A percentile compares a stretch with the other conserved stretches of the same genome.
These are phyloP conservation scores for Epichloe hybrida DNA, from an alignment of 2,329 filamentous ascomycete species.

Conservation along the genomic window DNA sequence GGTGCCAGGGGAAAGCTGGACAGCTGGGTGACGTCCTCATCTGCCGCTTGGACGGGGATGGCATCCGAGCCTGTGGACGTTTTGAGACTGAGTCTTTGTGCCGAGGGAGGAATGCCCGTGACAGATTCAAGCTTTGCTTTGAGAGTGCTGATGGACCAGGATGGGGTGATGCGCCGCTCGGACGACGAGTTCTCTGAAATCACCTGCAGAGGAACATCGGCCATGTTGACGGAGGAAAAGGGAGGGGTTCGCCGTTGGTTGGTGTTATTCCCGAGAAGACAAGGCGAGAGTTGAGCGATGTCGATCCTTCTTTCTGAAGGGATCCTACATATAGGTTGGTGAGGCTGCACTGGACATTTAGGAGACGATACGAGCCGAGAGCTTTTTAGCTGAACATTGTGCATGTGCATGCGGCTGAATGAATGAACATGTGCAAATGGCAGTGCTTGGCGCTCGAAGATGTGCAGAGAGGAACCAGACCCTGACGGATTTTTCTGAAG, in stretches of 20 bases:
- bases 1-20: constrained; percentile 52
- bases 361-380: neutral
- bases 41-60: constrained; percentile 51
- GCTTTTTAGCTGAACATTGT: neutral
- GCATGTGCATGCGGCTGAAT: neutral
- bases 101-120: constrained; percentile 75
- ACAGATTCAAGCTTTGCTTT: constrained; percentile 84
- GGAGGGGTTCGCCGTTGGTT: neutral
- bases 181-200: constrained; percentile 65
- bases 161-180: constrained; percentile 81
- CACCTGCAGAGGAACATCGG: constrained; percentile 64
- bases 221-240: constrained; percentile 27
- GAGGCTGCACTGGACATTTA: neutral
- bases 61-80: constrained; percentile 38
- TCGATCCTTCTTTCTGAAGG: neutral
- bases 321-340: neutral
- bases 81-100: constrained; percentile 64
- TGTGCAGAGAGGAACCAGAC: neutral
- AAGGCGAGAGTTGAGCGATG: neutral
- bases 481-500: neutral
- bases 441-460: too few species aligned
- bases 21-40: constrained; percentile 59
- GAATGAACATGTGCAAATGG: too few species aligned
- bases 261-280: neutral
- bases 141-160: constrained; percentile 77